A percentile compares a stretch with the other conserved stretches of the same genome.
Conservation (phyloP, 2,329 filamentous ascomycete genomes). For the Fusarium xylarioides region DNA sequence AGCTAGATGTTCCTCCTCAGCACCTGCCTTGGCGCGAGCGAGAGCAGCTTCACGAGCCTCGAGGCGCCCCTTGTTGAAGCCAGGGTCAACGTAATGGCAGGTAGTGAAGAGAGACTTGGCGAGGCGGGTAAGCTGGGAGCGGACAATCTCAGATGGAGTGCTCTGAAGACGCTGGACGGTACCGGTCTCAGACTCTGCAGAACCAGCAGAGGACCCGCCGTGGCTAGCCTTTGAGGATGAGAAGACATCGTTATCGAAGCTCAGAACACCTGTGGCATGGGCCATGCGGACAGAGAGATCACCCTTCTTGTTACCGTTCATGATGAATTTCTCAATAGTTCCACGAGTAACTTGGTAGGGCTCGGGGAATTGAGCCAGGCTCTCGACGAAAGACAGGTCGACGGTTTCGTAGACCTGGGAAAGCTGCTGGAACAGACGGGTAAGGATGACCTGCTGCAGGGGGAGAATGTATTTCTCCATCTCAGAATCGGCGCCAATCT, state of each 20-base stretch:
- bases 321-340: constrained; percentile 99
- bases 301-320: constrained; percentile 99
- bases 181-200: constrained; percentile 83
- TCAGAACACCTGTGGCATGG: constrained; percentile 92
- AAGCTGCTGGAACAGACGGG: constrained; percentile 96
- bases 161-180: constrained; percentile 95
- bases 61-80: constrained; percentile 82
- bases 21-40: constrained; percentile 82
- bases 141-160: constrained; percentile 96
- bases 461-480: constrained; percentile 98
- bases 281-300: constrained; percentile 96
- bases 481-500: constrained; percentile 92
- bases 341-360: constrained; percentile 91
- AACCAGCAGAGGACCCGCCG: constrained; percentile 83
- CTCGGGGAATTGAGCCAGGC: constrained; percentile 94
- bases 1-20: constrained; percentile 90
- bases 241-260: constrained; percentile 98
- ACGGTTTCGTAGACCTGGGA: constrained; percentile 99
- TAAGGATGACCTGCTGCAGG: constrained; percentile 97
- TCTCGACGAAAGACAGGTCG: constrained; percentile 90
- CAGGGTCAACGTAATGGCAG: constrained; percentile 93
- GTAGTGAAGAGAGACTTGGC: constrained; percentile 92
- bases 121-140: constrained; percentile 90
- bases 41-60: constrained; percentile 83
- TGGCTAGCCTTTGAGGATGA: constrained; percentile 94